Conservation (phyloP, 176 grass and related monocot species). For the Musa beccarii region DNA sequence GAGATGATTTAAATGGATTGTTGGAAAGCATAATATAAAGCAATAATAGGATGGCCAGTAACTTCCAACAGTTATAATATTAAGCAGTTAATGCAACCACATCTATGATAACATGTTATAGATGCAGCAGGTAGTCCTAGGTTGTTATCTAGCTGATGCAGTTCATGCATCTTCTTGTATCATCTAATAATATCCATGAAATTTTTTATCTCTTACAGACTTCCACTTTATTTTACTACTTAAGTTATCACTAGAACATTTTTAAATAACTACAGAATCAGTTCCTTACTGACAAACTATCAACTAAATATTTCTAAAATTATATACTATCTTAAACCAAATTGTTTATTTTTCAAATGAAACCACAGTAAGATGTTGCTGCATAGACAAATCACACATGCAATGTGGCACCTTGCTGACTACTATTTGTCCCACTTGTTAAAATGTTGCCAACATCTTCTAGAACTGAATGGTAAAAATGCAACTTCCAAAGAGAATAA, state of each 20-base stretch:
- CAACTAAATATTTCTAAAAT: too few relatives aligned
- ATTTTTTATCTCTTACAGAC: background rate
- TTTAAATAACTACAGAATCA: slow-evolving; percentile 16
- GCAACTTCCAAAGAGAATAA: too few relatives aligned
- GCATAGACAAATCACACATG: too few relatives aligned
- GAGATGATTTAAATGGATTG: too few relatives aligned
- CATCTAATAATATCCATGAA: background rate
- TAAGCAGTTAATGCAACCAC: background rate
- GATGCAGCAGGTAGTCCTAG: background rate
- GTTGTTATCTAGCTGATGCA: background rate
- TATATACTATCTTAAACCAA: too few relatives aligned
- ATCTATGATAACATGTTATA: background rate
- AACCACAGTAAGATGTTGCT: too few relatives aligned
- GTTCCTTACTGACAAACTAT: background rate
- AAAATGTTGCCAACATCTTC: too few relatives aligned
- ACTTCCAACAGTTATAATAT: background rate
- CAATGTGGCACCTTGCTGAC: too few relatives aligned
- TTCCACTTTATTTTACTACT: background rate
- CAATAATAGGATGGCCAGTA: background rate
- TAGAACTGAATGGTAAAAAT: too few relatives aligned
- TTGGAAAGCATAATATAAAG: too few relatives aligned
- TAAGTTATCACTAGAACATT: slow-evolving; percentile 14
- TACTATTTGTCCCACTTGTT: too few relatives aligned
- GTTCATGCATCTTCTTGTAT: background rate
- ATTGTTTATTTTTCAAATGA: too few relatives aligned